phyloP scores from a whole-genome alignment of 495 filamentous ascomycete species.

The Acidomyces sp. region DNA sequence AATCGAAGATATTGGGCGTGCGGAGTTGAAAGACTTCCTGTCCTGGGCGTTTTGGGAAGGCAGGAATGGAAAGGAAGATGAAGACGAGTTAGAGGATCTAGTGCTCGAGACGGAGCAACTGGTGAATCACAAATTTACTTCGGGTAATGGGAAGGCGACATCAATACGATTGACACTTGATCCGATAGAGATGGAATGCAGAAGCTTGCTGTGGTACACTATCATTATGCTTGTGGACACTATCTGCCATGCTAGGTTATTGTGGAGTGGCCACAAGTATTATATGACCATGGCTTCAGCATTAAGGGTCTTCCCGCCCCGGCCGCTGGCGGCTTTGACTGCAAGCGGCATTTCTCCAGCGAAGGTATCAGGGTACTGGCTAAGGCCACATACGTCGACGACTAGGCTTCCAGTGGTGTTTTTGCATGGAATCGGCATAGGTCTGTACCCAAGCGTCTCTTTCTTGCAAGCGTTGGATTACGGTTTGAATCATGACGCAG shows the following conservation, averaged over 20 bases:
- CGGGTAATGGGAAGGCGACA: constrained; percentile 39
- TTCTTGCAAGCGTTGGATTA: constrained; percentile 18
- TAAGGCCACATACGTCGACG: constrained; percentile 21
- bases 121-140: constrained; percentile 29
- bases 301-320: constrained; percentile 18
- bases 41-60: constrained; percentile 45
- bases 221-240: constrained; percentile 20
- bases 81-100: constrained; percentile 48
- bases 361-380: constrained; percentile 21
- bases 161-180: constrained; percentile 55
- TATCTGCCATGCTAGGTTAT: constrained; percentile 10
- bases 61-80: constrained; percentile 27
- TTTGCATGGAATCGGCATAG: constrained; percentile 25
- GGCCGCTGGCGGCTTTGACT: constrained; percentile 18
- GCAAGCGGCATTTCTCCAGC: constrained; percentile 8
- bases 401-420: constrained; percentile 20
- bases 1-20: constrained; percentile 43
- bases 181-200: constrained; percentile 43
- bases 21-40: constrained; percentile 53
- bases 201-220: constrained; percentile 51
- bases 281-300: constrained; percentile 4
- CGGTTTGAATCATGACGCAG: constrained; percentile 9
- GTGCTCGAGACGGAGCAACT: constrained; percentile 36
- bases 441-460: constrained; percentile 17
- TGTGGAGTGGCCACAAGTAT: constrained; percentile 16